These are phyloP conservation scores for Cercophora newfieldiana DNA, from an alignment of 495 filamentous ascomycete species.

Conservation along the genomic window DNA sequence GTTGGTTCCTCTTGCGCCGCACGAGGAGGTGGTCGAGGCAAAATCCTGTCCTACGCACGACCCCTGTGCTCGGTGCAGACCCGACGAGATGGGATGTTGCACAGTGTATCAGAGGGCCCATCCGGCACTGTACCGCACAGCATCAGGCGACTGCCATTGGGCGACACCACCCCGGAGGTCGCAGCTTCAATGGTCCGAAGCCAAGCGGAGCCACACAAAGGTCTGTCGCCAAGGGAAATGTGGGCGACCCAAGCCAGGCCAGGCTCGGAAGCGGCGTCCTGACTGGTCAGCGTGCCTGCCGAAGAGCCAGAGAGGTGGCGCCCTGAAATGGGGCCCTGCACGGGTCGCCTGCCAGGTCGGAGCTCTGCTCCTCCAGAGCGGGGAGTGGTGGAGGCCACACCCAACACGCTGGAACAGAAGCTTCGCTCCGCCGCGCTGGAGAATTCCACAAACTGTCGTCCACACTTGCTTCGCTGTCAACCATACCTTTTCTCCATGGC, in stretches of 20 bases:
- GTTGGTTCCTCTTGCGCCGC: neutral
- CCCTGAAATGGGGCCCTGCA: neutral
- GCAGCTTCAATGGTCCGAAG: neutral
- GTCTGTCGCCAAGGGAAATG: neutral
- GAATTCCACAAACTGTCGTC: neutral
- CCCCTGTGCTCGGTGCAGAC: neutral
- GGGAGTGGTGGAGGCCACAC: neutral
- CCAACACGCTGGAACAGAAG: neutral
- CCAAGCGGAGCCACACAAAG: neutral
- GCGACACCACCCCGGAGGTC: neutral
- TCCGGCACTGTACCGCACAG: neutral
- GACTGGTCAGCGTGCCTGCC: neutral
- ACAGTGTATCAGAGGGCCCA: neutral
- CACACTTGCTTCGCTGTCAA: neutral
- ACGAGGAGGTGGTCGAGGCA: neutral
- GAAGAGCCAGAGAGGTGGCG: slow-evolving; percentile 8
- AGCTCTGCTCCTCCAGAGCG: neutral
- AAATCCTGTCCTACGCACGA: neutral
- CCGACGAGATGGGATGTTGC: neutral
- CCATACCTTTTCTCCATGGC: neutral
- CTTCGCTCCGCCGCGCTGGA: neutral
- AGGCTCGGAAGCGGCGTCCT: neutral
- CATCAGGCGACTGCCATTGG: neutral
- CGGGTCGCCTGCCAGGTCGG: neutral
- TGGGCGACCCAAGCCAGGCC: neutral